These are phyloP conservation scores for Crucihimalaya himalaica DNA, from an alignment of 345 rosid genomes.

Conservation along the genomic window DNA sequence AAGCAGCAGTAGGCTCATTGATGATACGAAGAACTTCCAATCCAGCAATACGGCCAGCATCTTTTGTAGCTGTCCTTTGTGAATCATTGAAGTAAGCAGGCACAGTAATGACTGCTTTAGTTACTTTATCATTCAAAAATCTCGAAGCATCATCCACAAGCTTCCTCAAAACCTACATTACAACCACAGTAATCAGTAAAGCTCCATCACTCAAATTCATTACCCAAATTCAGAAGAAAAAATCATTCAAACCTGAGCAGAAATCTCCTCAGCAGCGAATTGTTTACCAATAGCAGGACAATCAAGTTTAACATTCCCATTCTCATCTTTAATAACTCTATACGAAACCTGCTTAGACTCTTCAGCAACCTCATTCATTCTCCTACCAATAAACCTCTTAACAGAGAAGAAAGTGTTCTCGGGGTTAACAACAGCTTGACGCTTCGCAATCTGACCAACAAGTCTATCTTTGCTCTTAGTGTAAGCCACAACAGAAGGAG, in stretches of 20 bases:
- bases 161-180: slow-evolving; percentile 82
- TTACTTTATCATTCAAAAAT: slow-evolving; percentile 67
- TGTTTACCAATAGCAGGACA: slow-evolving; percentile 91
- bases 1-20: slow-evolving; percentile 98
- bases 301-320: slow-evolving; percentile 91
- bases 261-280: slow-evolving; percentile 95
- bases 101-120: slow-evolving; percentile 71
- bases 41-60: slow-evolving; percentile 90
- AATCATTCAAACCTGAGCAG: slow-evolving; percentile 72
- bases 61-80: slow-evolving; percentile 97
- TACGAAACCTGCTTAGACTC: slow-evolving; percentile 95
- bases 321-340: slow-evolving; percentile 79
- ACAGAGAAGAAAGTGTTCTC: slow-evolving; percentile 97
- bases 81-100: slow-evolving; percentile 88
- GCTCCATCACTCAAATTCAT: not conserved
- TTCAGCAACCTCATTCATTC: slow-evolving; percentile 92
- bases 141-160: slow-evolving; percentile 94
- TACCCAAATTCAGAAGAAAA: not conserved
- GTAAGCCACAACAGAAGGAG: slow-evolving; percentile 95
- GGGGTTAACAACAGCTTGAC: slow-evolving; percentile 94
- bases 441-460: slow-evolving; percentile 94
- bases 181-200: not conserved
- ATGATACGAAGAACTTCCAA: slow-evolving; percentile 87
- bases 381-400: slow-evolving; percentile 95
- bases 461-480: slow-evolving; percentile 81